Conservation (phyloP, 306 rosid species). For the Vachellia collinsii region DNA sequence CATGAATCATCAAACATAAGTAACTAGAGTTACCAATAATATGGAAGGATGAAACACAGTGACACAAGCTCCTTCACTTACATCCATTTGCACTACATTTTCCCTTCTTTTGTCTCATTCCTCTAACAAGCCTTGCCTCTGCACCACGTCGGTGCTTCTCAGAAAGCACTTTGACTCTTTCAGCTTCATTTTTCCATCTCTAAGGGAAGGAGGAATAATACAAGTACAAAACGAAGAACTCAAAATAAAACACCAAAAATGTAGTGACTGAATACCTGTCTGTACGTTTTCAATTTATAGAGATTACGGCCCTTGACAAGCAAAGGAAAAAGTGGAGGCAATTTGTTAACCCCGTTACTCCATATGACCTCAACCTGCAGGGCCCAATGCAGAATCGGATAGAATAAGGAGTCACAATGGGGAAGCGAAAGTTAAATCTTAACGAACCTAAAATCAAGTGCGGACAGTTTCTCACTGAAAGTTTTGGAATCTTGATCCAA, state of each 20-base stretch:
- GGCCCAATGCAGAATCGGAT: constrained; percentile 26
- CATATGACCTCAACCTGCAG: constrained; percentile 80
- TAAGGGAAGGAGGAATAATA: constrained; percentile 43
- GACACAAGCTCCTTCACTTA: constrained; percentile 31
- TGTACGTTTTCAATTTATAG: constrained; percentile 69
- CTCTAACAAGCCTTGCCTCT: constrained; percentile 67
- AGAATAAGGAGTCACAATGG: constrained; percentile 25
- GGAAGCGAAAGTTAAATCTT: background rate
- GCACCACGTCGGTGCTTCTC: constrained; percentile 83
- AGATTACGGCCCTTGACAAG: constrained; percentile 91
- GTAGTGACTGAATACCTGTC: constrained; percentile 56
- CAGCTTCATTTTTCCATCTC: constrained; percentile 78
- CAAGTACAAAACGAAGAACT: constrained; percentile 22
- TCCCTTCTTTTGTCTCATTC: constrained; percentile 49
- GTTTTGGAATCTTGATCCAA: constrained; percentile 21
- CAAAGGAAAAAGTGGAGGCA: constrained; percentile 64
- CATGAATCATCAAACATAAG: background rate
- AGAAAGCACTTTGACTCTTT: constrained; percentile 63
- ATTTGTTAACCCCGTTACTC: constrained; percentile 65
- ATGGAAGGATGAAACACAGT: constrained; percentile 22
- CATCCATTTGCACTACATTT: constrained; percentile 46
- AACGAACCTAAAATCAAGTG: background rate
- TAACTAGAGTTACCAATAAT: constrained; percentile 18
- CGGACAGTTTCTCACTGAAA: constrained; percentile 10
- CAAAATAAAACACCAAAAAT: background rate